These are phyloP conservation scores for Trypanosoma theileri DNA, from an alignment of 208 protist genomes.

Conservation along the genomic window DNA sequence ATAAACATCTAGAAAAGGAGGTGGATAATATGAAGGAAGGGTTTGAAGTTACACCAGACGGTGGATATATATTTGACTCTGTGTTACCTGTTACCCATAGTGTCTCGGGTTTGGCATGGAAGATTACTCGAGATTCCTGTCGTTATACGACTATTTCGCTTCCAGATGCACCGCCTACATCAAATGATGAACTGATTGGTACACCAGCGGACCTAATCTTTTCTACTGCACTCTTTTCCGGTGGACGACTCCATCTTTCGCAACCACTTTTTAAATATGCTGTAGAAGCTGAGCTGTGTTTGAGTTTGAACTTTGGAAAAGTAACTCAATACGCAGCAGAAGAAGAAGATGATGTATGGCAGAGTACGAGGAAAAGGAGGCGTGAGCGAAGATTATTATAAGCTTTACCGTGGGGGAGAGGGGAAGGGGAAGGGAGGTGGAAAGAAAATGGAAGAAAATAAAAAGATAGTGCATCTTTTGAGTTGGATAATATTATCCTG, in stretches of 20 bases:
- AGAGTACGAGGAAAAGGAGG: slow-evolving; percentile 7
- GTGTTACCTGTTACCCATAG: slow-evolving; percentile 1
- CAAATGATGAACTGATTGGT: background rate
- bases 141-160: slow-evolving; percentile 1
- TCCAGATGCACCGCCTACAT: background rate
- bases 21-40: background rate
- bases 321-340: background rate
- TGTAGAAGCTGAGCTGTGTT: slow-evolving; percentile 6
- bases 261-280: slow-evolving; percentile 14
- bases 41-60: background rate
- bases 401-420: background rate
- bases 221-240: slow-evolving; percentile 3
- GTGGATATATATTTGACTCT: slow-evolving; percentile 24
- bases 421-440: background rate
- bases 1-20: background rate
- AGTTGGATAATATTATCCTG: too few relatives aligned
- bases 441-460: slow-evolving; percentile 2
- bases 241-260: slow-evolving; percentile 19
- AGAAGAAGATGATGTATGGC: slow-evolving; percentile 6
- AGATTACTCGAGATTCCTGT: slow-evolving; percentile 3
- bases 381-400: background rate
- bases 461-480: background rate
- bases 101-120: slow-evolving; percentile 10
- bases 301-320: slow-evolving; percentile 26
- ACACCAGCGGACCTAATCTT: slow-evolving; percentile 6